These are phyloP conservation scores for Malus fusca DNA, from an alignment of 306 rosid species.

Conservation along the genomic window DNA sequence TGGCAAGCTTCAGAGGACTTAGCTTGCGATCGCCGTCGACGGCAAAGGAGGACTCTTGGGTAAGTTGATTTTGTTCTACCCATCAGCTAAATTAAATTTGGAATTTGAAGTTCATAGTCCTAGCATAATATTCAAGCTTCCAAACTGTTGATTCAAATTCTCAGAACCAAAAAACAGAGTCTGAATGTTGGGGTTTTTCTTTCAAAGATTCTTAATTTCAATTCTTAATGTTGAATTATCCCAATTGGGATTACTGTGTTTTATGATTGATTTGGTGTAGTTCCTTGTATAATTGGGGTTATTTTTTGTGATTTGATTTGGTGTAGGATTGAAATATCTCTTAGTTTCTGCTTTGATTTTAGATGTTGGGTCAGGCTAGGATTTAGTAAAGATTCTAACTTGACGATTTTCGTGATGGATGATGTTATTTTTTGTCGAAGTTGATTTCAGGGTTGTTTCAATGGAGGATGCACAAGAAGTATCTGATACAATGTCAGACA, in stretches of 20 bases:
- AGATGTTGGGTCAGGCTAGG: neutral
- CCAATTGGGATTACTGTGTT: neutral
- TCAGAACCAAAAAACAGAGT: neutral
- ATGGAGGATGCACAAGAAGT: constrained; percentile 62
- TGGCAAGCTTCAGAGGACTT: neutral
- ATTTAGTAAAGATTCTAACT: neutral
- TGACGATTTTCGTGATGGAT: neutral
- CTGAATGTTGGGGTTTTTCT: neutral
- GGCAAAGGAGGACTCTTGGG: neutral
- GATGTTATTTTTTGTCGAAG: neutral
- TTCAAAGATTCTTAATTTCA: neutral
- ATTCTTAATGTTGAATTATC: neutral
- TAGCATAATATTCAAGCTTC: neutral
- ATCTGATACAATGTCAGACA: constrained; percentile 40
- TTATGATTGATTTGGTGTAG: neutral
- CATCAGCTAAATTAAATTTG: neutral
- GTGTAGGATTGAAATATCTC: neutral
- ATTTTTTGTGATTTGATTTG: neutral
- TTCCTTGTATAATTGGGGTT: neutral
- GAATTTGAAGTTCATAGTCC: neutral
- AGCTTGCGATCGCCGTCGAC: neutral
- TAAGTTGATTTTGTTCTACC: neutral
- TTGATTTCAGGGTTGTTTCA: constrained; percentile 34
- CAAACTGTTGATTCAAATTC: neutral
- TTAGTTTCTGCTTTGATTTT: neutral